These are phyloP conservation scores for Plasmodium malariae DNA, from an alignment of 169 alveolate genomes.

Conservation along the genomic window DNA sequence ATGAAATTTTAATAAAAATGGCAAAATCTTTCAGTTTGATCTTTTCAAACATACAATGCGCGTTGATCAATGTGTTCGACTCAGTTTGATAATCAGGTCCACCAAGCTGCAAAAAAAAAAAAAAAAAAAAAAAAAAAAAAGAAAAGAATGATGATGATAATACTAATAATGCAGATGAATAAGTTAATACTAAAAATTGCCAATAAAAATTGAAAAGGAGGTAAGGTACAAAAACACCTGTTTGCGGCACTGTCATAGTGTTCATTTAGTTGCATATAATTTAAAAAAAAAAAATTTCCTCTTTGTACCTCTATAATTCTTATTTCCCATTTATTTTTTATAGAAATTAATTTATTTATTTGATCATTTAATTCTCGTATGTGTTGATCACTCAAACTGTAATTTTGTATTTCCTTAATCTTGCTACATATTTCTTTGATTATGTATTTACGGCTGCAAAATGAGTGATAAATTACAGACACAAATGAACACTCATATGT, in stretches of 20 bases:
- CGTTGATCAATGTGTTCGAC: conserved; percentile 62
- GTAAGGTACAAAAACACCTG: no score
- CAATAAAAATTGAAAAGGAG: no score
- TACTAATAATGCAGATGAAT: no score
- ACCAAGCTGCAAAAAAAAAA: conserved; percentile 38
- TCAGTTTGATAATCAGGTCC: conserved; percentile 72
- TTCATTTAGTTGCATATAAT: no score
- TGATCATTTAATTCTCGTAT: conserved; percentile 96
- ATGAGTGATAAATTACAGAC: background rate
- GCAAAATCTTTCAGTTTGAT: no score
- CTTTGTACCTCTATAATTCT: conserved; percentile 93
- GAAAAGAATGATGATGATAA: no score
- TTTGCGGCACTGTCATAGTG: no score
- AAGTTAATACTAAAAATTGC: no score
- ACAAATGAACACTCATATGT: background rate
- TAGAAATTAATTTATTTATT: conserved; percentile 92
- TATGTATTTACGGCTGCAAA: conserved; percentile 61
- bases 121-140: background rate
- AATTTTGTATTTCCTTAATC: conserved; percentile 94
- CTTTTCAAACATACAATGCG: conserved; percentile 40
- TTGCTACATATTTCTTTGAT: conserved; percentile 89
- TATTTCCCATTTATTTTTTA: conserved; percentile 93
- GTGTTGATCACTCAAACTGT: conserved; percentile 93
- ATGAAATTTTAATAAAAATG: background rate
- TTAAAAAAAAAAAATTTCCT: no score